A percentile compares a stretch with the other conserved stretches of the same genome.
Evolutionary conservation across 345 rosid species (phyloP).

Genomic region (Hibiscus mutabilis): DNA sequence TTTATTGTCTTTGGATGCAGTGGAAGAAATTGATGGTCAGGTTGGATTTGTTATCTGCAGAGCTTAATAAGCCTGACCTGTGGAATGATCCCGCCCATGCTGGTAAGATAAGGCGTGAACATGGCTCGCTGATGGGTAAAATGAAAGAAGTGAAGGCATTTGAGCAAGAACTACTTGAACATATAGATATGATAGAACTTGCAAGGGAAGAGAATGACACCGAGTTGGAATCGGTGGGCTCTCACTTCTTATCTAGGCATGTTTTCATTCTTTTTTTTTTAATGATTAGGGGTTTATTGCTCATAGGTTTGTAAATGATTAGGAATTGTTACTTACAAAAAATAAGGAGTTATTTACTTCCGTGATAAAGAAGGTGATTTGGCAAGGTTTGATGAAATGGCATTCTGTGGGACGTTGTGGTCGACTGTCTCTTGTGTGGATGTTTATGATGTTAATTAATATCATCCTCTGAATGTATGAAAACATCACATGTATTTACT

Average conservation of each 20-base stretch:
- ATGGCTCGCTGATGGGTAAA: constrained; percentile 62
- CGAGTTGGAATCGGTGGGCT: constrained; percentile 92
- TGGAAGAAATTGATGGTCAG: constrained; percentile 73
- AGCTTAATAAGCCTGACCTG: constrained; percentile 65
- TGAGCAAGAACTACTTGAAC: constrained; percentile 81
- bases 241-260: constrained; percentile 64
- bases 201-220: constrained; percentile 81
- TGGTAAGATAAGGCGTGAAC: constrained; percentile 84
- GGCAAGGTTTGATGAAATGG: too few relatives aligned
- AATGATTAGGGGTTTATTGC: constrained; percentile 7
- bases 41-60: constrained; percentile 49
- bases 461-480: not conserved
- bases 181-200: constrained; percentile 90
- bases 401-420: not conserved
- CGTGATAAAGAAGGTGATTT: too few relatives aligned
- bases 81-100: constrained; percentile 91
- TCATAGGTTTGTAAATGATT: not conserved
- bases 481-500: not conserved
- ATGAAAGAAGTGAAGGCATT: constrained; percentile 68
- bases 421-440: not conserved
- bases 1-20: constrained; percentile 35
- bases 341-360: too few relatives aligned
- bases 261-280: constrained; percentile 31
- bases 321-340: not conserved
- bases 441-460: not conserved